Evolutionary conservation across 1,284 basidiomycete species (phyloP).

Genomic region (Porodaedalea pini): DNA sequence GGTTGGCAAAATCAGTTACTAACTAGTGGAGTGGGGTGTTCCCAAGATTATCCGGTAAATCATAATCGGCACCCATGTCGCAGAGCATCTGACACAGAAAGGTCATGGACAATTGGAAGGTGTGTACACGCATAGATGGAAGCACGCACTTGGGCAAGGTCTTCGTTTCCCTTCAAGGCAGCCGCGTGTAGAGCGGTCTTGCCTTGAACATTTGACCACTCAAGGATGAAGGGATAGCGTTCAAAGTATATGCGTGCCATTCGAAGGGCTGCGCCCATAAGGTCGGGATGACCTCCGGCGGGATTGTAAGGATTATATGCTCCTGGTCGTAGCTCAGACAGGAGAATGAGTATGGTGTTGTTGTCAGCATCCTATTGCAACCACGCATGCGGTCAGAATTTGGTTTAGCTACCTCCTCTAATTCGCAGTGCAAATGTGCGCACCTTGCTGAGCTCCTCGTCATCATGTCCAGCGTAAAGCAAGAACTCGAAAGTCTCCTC

Average conservation of each 20-base stretch:
- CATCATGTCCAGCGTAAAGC: constrained; percentile 80
- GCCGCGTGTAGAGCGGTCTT: constrained; percentile 90
- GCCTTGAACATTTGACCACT: constrained; percentile 87
- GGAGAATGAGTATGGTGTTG: constrained; percentile 85
- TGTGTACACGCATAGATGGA: constrained; percentile 16
- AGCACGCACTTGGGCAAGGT: constrained; percentile 71
- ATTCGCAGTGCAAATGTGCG: constrained; percentile 30
- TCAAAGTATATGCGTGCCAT: constrained; percentile 82
- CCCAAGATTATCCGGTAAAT: constrained; percentile 85
- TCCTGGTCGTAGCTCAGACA: constrained; percentile 71
- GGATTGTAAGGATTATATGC: constrained; percentile 44
- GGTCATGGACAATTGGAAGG: constrained; percentile 22
- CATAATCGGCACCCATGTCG: constrained; percentile 83
- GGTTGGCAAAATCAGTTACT: constrained; percentile 31
- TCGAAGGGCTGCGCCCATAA: constrained; percentile 64
- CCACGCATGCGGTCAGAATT: background rate
- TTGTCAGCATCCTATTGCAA: constrained; percentile 76
- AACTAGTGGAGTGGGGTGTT: constrained; percentile 93
- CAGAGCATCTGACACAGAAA: constrained; percentile 66
- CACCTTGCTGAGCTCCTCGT: constrained; percentile 85
- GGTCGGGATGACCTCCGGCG: constrained; percentile 51
- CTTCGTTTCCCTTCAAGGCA: constrained; percentile 84
- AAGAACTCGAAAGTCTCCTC: constrained; percentile 90
- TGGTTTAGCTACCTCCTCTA: constrained; percentile 5
- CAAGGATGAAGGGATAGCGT: constrained; percentile 78